phyloP scores from a whole-genome alignment of 345 rosid species.

The Pistacia atlantica region DNA sequence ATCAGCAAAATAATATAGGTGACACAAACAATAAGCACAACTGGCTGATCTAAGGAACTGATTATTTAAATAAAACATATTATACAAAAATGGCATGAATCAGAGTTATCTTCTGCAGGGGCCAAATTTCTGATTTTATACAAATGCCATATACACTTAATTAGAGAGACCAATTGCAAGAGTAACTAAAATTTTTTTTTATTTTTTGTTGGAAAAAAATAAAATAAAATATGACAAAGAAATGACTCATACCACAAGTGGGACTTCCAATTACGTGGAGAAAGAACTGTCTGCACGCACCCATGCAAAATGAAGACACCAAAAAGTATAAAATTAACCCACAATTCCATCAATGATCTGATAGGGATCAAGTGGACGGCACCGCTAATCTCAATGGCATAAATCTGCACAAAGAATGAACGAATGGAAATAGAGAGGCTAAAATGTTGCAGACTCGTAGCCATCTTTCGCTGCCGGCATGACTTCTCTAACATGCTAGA shows the following conservation, averaged over 20 bases:
- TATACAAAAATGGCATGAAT: slow-evolving; percentile 28
- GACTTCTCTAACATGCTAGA: slow-evolving; percentile 12
- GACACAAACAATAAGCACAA: not conserved
- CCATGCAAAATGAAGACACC: slow-evolving; percentile 25
- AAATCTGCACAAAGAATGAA: slow-evolving; percentile 51
- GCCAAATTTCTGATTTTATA: slow-evolving; percentile 30
- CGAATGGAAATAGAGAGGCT: slow-evolving; percentile 23
- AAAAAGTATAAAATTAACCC: slow-evolving; percentile 2
- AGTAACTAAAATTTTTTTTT: slow-evolving; percentile 17
- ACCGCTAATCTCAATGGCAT: slow-evolving; percentile 15
- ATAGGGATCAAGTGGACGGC: slow-evolving; percentile 12
- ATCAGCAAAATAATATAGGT: too few relatives aligned
- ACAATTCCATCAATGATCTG: not conserved
- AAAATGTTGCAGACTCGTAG: slow-evolving; percentile 30
- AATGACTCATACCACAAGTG: slow-evolving; percentile 21
- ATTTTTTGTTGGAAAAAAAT: not conserved
- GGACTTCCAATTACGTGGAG: slow-evolving; percentile 17
- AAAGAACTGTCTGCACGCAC: slow-evolving; percentile 8
- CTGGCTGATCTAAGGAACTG: slow-evolving; percentile 1
- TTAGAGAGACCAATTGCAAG: slow-evolving; percentile 25
- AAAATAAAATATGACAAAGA: not conserved
- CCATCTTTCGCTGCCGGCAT: slow-evolving; percentile 20
- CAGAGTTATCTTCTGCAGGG: slow-evolving; percentile 10
- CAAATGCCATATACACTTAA: slow-evolving; percentile 48
- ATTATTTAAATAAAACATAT: slow-evolving; percentile 20